Percentiles rank a stretch among this genome's conserved stretches.
Evolutionary conservation across 129 eudicot species (phyloP).

Genomic region (Flaveria ramosissima): DNA sequence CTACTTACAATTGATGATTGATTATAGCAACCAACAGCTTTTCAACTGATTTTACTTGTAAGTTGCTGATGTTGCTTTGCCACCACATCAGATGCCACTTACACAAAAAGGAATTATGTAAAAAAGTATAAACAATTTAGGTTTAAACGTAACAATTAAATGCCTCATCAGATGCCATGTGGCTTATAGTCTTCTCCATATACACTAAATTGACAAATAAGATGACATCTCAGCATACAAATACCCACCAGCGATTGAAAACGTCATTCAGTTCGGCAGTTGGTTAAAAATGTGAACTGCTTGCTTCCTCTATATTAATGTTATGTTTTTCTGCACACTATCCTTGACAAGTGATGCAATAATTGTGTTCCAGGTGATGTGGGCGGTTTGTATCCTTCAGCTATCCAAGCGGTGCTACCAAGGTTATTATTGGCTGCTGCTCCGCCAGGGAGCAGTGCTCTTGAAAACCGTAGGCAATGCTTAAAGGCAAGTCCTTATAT

Average conservation of each 20-base stretch:
- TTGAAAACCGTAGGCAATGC: constrained; percentile 92
- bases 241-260: background rate
- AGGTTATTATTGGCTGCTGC: constrained; percentile 93
- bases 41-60: background rate
- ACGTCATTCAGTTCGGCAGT: background rate
- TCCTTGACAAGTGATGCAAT: background rate
- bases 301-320: background rate
- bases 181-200: background rate
- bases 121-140: background rate
- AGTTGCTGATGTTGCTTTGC: background rate
- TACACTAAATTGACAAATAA: background rate
- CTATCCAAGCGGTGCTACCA: constrained; percentile 69
- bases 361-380: constrained; percentile 55
- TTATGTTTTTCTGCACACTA: background rate
- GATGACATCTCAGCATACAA: background rate
- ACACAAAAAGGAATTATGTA: background rate
- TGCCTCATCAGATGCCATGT: background rate
- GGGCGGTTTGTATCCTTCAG: constrained; percentile 70
- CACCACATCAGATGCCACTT: background rate
- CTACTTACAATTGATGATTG: too few relatives aligned
- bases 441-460: constrained; percentile 79
- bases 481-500: constrained; percentile 54
- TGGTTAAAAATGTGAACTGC: background rate
- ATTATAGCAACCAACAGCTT: background rate
- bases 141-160: background rate